phyloP scores from a whole-genome alignment of 768 basidiomycete species.

The Leccinum aurantiacum region DNA sequence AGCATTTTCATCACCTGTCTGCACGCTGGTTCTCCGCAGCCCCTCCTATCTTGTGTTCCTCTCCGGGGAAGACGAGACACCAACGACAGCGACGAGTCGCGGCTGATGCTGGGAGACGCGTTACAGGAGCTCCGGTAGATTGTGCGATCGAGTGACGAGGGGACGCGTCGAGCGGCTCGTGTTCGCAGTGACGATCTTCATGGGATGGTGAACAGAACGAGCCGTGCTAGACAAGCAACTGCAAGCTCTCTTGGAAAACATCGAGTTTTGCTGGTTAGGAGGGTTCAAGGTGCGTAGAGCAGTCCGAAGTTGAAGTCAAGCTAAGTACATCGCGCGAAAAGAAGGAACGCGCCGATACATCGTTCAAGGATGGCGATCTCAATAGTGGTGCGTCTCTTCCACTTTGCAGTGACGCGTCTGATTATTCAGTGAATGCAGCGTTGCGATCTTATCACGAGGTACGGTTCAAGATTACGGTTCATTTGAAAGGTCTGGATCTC shows the following conservation, averaged over 20 bases:
- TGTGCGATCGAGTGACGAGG: slow-evolving; percentile 66
- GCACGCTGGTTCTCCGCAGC: slow-evolving; percentile 47
- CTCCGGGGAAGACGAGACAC: slow-evolving; percentile 79
- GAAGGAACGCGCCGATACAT: slow-evolving; percentile 65
- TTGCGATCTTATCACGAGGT: slow-evolving; percentile 75
- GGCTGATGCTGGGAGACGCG: slow-evolving; percentile 75
- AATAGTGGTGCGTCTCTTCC: slow-evolving; percentile 52
- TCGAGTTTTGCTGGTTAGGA: slow-evolving; percentile 97
- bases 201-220: slow-evolving; percentile 85
- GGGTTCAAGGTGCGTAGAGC: slow-evolving; percentile 80
- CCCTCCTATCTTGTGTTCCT: slow-evolving; percentile 87
- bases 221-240: slow-evolving; percentile 74
- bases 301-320: slow-evolving; percentile 44
- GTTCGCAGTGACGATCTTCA: too few relatives aligned
- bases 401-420: slow-evolving; percentile 1
- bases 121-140: slow-evolving; percentile 75
- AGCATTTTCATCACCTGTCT: too few relatives aligned
- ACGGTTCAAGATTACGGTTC: slow-evolving; percentile 2
- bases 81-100: slow-evolving; percentile 67
- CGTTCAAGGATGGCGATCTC: slow-evolving; percentile 64
- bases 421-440: slow-evolving; percentile 41
- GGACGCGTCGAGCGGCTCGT: slow-evolving; percentile 58
- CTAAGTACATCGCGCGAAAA: slow-evolving; percentile 60
- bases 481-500: slow-evolving; percentile 3
- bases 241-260: slow-evolving; percentile 70